Evolutionary conservation across 2,329 filamentous ascomycete species (phyloP).

Genomic region (Onygenales sp.): DNA sequence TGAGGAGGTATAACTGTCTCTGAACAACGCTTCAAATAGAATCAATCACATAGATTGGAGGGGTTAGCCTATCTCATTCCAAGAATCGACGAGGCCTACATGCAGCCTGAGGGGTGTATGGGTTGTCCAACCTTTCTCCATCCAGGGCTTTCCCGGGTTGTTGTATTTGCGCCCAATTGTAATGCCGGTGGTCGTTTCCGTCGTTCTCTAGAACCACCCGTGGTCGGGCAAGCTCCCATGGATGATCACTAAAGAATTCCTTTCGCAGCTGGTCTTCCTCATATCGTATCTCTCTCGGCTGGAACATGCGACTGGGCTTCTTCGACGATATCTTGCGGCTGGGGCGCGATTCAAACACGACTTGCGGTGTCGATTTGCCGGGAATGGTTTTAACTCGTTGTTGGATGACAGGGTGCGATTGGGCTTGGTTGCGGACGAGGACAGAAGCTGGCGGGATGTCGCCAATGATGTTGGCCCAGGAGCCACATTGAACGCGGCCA

Average conservation of each 20-base stretch:
- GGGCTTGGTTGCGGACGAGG: slow-evolving; percentile 48
- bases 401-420: slow-evolving; percentile 33
- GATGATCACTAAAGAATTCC: slow-evolving; percentile 86
- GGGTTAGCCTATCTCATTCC: background rate
- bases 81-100: no score
- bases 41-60: background rate
- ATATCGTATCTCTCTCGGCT: slow-evolving; percentile 67
- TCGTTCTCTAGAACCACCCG: slow-evolving; percentile 75
- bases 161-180: slow-evolving; percentile 69
- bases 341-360: slow-evolving; percentile 26
- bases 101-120: background rate
- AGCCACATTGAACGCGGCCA: slow-evolving; percentile 26
- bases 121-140: slow-evolving; percentile 64
- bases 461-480: slow-evolving; percentile 49
- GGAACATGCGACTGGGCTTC: slow-evolving; percentile 68
- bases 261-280: slow-evolving; percentile 72
- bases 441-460: slow-evolving; percentile 52
- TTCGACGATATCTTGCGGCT: slow-evolving; percentile 37
- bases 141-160: slow-evolving; percentile 69
- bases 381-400: slow-evolving; percentile 21
- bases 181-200: slow-evolving; percentile 66
- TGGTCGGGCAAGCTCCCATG: slow-evolving; percentile 91
- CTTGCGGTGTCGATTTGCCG: slow-evolving; percentile 20
- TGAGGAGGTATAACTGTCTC: slow-evolving; percentile 77
- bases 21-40: slow-evolving; percentile 65